These are phyloP conservation scores for Ormosia emarginata DNA, from an alignment of 306 rosid genomes.

Conservation along the genomic window DNA sequence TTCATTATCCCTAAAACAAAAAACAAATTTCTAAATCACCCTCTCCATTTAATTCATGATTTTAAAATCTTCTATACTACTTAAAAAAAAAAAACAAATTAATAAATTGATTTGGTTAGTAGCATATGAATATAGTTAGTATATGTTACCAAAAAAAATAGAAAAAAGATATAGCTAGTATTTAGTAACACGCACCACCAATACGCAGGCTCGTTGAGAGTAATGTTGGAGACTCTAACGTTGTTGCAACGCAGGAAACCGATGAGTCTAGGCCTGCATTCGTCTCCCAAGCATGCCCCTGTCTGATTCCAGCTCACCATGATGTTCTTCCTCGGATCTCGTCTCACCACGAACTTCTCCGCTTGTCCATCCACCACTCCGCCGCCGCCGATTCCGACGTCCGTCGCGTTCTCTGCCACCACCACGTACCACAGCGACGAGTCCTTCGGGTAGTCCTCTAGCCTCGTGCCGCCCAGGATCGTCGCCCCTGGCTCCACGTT, in stretches of 20 bases:
- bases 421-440: slow-evolving; percentile 72
- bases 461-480: slow-evolving; percentile 57
- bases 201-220: slow-evolving; percentile 71
- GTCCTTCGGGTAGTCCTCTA: slow-evolving; percentile 64
- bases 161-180: too few species aligned
- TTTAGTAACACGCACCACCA: slow-evolving; percentile 66
- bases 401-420: slow-evolving; percentile 75
- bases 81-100: too few species aligned
- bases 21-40: neutral
- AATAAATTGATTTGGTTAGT: too few species aligned
- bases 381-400: slow-evolving; percentile 81
- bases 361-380: slow-evolving; percentile 92
- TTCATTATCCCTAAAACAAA: neutral
- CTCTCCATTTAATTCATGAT: neutral
- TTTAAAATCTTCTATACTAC: too few species aligned
- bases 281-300: slow-evolving; percentile 81
- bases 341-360: slow-evolving; percentile 57
- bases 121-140: neutral
- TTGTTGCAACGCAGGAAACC: slow-evolving; percentile 61
- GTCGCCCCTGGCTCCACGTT: slow-evolving; percentile 60
- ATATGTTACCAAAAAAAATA: too few species aligned
- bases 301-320: slow-evolving; percentile 96
- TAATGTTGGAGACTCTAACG: slow-evolving; percentile 52
- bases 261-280: slow-evolving; percentile 79
- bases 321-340: slow-evolving; percentile 69